Evolutionary conservation across 257 asterid genomes (phyloP), one percentile per base, ranked within the genome.

Genomic region (Solanum paucissectum): DNA sequence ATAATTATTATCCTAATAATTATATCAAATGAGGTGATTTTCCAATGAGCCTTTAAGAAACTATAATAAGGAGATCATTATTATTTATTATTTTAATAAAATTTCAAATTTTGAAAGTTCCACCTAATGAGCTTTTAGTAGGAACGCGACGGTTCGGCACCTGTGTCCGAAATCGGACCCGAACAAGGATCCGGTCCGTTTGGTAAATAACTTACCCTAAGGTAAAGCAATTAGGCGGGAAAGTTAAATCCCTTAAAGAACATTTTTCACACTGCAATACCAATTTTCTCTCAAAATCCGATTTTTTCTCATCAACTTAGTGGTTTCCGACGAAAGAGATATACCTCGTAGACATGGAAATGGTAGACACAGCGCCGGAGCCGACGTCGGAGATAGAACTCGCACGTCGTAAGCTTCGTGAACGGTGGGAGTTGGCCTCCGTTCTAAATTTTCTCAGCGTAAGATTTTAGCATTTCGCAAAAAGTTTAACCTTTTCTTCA

Each of bases 401-500:
- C 79, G 88, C 40, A 4, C 94, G 94, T 36, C 64, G 60, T 85
- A 89, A 86, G 90, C 98, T 96, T 79, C 99, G 98, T 23, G 92
- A 90, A 77, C 95, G 96, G 60, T 94, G 97, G 98, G 99, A 96
- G 94, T 90, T 96, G 12, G 99, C 99, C 44, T 95, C 99, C 27
- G 92, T 96, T 90, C 98, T 96, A 87, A 93, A 94, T 90, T 96
- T 96, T 88, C 93, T 96, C 88, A 89, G 89, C 84, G 99, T 96
- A 96, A 55, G 42, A 64, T 64, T 79, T 46, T 42, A 46, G 13
- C 60, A 11, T 86, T 71, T 36, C 23, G 29, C 27, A 20, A 72
- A 20, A 46, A 73, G 23, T 23, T 32, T 23, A 49, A 49, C 64
- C 12, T 12, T 73, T 86, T 42, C 37, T 49, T 46, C 33, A 23